Conservation (phyloP, 2,329 filamentous ascomycete species). For the Exophiala spinifera region DNA sequence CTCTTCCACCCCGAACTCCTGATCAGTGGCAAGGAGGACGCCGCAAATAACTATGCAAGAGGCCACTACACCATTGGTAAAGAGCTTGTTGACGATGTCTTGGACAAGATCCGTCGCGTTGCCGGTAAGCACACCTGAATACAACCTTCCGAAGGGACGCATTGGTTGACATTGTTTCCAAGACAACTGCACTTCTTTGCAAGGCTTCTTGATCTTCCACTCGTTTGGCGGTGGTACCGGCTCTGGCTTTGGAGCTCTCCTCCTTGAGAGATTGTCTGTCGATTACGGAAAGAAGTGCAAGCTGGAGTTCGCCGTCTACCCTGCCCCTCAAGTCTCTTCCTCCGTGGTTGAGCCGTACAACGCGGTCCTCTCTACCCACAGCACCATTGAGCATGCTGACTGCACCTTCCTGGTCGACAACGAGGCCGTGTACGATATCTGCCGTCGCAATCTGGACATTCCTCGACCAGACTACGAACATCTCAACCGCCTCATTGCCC, state of each 20-base stretch:
- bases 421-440: conserved; percentile 67
- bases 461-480: conserved; percentile 63
- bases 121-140: conserved; percentile 46
- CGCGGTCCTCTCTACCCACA: conserved; percentile 54
- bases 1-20: conserved; percentile 65
- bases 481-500: conserved; percentile 64
- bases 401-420: conserved; percentile 69
- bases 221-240: conserved; percentile 67
- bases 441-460: conserved; percentile 62
- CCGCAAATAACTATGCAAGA: conserved; percentile 67
- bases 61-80: conserved; percentile 69
- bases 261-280: conserved; percentile 61
- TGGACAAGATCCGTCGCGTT: conserved; percentile 63
- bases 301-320: conserved; percentile 65
- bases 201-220: conserved; percentile 67
- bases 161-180: conserved; percentile 23
- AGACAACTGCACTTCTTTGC: conserved; percentile 65
- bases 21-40: conserved; percentile 67
- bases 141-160: neutral
- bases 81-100: conserved; percentile 61
- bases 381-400: conserved; percentile 66
- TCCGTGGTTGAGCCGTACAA: conserved; percentile 69
- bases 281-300: conserved; percentile 68
- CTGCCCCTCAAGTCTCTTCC: conserved; percentile 61
- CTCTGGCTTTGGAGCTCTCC: conserved; percentile 63